Evolutionary conservation across 768 basidiomycete species (phyloP).

Genomic region (Boletales sp.): DNA sequence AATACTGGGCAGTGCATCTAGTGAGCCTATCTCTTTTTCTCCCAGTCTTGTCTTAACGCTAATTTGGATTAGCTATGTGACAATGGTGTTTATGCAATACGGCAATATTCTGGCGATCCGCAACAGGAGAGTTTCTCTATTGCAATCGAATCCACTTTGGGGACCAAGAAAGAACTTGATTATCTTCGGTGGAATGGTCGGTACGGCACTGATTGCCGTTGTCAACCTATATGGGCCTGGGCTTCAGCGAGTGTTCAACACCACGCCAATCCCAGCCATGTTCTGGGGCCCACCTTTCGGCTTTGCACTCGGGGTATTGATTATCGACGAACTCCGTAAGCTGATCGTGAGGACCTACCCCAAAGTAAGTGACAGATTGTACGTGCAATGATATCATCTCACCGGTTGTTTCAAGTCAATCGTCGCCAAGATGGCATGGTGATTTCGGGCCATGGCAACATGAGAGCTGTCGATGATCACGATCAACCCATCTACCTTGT

Average conservation of each 20-base stretch:
- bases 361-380: conserved; percentile 26
- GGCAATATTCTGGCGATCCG: conserved; percentile 41
- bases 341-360: conserved; percentile 42
- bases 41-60: background rate
- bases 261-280: conserved; percentile 41
- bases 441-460: background rate
- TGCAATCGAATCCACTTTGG: conserved; percentile 44
- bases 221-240: conserved; percentile 44
- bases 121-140: conserved; percentile 41
- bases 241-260: conserved; percentile 40
- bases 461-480: background rate
- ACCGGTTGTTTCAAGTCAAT: conserved; percentile 26
- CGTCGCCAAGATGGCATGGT: conserved; percentile 39
- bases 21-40: conserved; percentile 24
- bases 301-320: conserved; percentile 39
- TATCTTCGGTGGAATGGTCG: conserved; percentile 36
- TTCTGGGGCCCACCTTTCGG: conserved; percentile 48
- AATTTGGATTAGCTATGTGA: conserved; percentile 37
- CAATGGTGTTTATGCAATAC: conserved; percentile 46
- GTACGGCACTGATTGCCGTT: conserved; percentile 41
- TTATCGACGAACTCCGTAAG: conserved; percentile 44
- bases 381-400: conserved; percentile 4
- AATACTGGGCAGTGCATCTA: conserved; percentile 44
- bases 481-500: background rate
- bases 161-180: conserved; percentile 43